These are phyloP conservation scores for Phytophthora agathidicida DNA, from an alignment of 352 stramenopile genomes.

Conservation along the genomic window DNA sequence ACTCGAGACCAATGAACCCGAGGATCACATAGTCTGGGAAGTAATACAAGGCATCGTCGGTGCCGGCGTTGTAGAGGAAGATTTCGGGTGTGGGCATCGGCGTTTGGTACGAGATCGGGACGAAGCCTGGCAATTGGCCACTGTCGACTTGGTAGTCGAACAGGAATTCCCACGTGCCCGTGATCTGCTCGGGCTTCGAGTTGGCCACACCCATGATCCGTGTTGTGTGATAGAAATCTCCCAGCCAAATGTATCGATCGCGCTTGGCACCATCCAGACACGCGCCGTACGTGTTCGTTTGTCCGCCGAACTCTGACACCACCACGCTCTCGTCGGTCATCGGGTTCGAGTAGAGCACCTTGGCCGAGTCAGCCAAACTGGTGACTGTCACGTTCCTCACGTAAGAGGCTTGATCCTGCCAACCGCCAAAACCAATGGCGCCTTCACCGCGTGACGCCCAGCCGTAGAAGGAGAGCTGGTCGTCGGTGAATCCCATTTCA, in stretches of 20 bases:
- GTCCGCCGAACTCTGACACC: slow-evolving; percentile 27
- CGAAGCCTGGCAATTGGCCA: slow-evolving; percentile 26
- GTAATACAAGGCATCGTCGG: slow-evolving; percentile 11
- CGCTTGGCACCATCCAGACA: slow-evolving; percentile 38
- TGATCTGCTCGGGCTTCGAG: slow-evolving; percentile 33
- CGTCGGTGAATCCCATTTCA: slow-evolving; percentile 29
- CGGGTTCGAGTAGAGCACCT: slow-evolving; percentile 36
- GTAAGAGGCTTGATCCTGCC: slow-evolving; percentile 32
- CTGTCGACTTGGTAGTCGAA: slow-evolving; percentile 27
- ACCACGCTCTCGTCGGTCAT: slow-evolving; percentile 33
- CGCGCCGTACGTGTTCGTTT: slow-evolving; percentile 29
- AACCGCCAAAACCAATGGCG: slow-evolving; percentile 34
- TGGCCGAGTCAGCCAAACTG: slow-evolving; percentile 15
- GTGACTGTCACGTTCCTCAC: slow-evolving; percentile 24
- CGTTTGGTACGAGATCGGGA: slow-evolving; percentile 35
- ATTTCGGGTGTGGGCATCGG: slow-evolving; percentile 33
- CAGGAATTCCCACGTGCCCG: slow-evolving; percentile 34
- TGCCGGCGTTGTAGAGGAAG: slow-evolving; percentile 35
- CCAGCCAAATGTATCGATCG: slow-evolving; percentile 41
- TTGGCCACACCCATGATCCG: slow-evolving; percentile 35
- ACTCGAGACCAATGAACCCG: slow-evolving; percentile 33
- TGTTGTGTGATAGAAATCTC: slow-evolving; percentile 41
- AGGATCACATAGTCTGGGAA: slow-evolving; percentile 43
- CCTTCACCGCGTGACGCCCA: slow-evolving; percentile 24
- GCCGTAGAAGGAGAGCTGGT: slow-evolving; percentile 25